phyloP scores from a whole-genome alignment of 1,139 yeast species.

The Meyerozyma guilliermondii region DNA sequence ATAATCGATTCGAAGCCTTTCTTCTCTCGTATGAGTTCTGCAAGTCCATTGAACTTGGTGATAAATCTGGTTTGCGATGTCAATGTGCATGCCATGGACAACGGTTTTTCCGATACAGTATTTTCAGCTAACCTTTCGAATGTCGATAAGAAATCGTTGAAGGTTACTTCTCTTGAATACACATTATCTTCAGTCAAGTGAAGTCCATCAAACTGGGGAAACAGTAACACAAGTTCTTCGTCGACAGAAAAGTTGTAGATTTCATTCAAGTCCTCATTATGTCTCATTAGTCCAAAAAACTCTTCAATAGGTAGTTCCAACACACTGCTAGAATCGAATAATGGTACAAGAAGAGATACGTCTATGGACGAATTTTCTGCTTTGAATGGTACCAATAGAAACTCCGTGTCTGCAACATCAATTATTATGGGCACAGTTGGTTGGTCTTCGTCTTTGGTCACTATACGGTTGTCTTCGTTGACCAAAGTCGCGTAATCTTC shows the following conservation, averaged over 20 bases:
- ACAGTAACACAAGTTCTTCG: constrained; percentile 27
- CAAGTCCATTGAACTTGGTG: constrained; percentile 22
- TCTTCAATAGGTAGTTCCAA: constrained; percentile 17
- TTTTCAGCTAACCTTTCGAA: constrained; percentile 23
- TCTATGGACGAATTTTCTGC: constrained; percentile 7
- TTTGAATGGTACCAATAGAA: constrained; percentile 19
- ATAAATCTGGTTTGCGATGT: constrained; percentile 28
- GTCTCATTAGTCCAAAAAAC: constrained; percentile 23
- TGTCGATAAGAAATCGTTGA: constrained; percentile 29
- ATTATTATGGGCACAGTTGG: constrained; percentile 17
- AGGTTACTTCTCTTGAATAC: constrained; percentile 23
- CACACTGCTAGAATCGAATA: constrained; percentile 18
- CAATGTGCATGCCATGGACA: constrained; percentile 20
- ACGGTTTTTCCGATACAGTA: constrained; percentile 15
- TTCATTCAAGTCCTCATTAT: constrained; percentile 23
- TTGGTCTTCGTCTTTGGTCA: background rate
- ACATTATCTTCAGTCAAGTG: constrained; percentile 37
- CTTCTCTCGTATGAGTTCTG: constrained; percentile 17
- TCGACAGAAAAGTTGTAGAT: constrained; percentile 19
- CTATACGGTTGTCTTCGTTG: background rate
- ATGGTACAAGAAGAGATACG: constrained; percentile 16
- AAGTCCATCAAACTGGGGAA: constrained; percentile 29
- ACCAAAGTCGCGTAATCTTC: background rate
- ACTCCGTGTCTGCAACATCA: constrained; percentile 18
- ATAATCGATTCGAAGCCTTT: constrained; percentile 16